Base-by-base conservation (phyloP, 495 filamentous ascomycete genomes). In the Bacidia gigantensis region DNA sequence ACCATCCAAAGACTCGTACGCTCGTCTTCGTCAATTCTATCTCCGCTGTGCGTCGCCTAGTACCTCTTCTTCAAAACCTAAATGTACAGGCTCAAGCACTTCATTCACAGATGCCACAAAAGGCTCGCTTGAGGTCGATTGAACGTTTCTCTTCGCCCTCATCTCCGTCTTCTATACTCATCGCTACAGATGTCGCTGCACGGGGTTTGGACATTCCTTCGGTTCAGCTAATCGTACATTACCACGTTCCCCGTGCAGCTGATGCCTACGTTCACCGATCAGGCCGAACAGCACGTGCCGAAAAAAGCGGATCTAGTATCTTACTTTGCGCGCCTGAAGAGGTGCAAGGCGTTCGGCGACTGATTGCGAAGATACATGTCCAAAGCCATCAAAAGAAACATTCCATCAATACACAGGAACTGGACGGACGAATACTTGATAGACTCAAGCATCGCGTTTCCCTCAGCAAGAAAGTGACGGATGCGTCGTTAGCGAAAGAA, bases 111-210 rank as follows among this genome's bases (percentile, higher is more conserved):
- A 97, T 98, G 92, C 74, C 81, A 5, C 93, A 97, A 67, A 97
- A 97, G 65, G 88, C 92, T n/a, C 87, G 92, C 24, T 73, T 98
- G 18, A 82, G 92, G 42, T 90, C 87, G 12, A 73, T 98, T 9
- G 92, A 98, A 61, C 83, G 86, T 21, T 97, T 97, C 67, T 87
- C 86, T 2, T 76, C 78, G 20, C 68, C 75, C 11, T 68, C 78
- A 14, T 67, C 78, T 21, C 62, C 69, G 11, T 70, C 77, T 49
- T 79, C 83, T 2, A 85, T 96, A 49, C 78, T 98, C 1, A 76
- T 98, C 11, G 90, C 93, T 1, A 97, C 92, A 2, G 92, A 98
- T 62, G 89, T 97, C 41, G 93, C 92, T 0, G 90, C 93, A n/a
- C 81, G 92, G 54, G 92, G 92, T 61, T 80, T 98, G 47, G 92